Base-by-base conservation (phyloP, 2,329 filamentous ascomycete genomes). In the Penicillium crustosum region DNA sequence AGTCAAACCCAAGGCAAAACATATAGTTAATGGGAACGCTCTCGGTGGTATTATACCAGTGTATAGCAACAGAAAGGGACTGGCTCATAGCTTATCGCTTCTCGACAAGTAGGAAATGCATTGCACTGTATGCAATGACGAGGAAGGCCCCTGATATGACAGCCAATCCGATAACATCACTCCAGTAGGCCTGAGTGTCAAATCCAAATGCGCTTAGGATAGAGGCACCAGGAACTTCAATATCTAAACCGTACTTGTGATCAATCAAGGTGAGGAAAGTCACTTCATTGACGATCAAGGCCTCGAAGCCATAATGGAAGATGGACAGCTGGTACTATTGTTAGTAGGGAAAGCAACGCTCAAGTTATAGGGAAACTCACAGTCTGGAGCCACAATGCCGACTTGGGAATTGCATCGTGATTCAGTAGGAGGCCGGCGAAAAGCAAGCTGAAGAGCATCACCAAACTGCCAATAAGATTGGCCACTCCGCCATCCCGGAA, bases 291-390 rank as follows among this genome's bases (percentile, higher is more conserved):
- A 99, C 94, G 62, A 97, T 96, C 15, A 99, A 83, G 2, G 91
- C 90, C 80, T 99, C 94, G 68, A 97, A 97, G 6, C 89, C 93
- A 71, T 96, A 99, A 73, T 99, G 94, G 83, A 99, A 99, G 62
- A 99, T 99, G 2, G 93, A 97, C 9, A 99, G 79, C 77, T 89
- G 65, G 29, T 53, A 12, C 5, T 19, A 35, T 53, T 35, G 56
- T 76, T 66, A 79, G 70, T 58, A 57, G 44, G 64, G 31, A 15
- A 17, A 58, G 35, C 31, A 52, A 8, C 21, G 15, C 15, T 9
- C 43, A 35, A 29, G 19, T 38, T 27, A 31, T 12, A 36, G 12
- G 10, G 23, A 57, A 53, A 81, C 83, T 78, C 78, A 88, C 85
- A 49, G 85, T 86, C 80, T 99, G 94, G 51, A 99, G 78, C 94